Conservation (phyloP, 2,329 filamentous ascomycete species). For the Talaromyces sp. region DNA sequence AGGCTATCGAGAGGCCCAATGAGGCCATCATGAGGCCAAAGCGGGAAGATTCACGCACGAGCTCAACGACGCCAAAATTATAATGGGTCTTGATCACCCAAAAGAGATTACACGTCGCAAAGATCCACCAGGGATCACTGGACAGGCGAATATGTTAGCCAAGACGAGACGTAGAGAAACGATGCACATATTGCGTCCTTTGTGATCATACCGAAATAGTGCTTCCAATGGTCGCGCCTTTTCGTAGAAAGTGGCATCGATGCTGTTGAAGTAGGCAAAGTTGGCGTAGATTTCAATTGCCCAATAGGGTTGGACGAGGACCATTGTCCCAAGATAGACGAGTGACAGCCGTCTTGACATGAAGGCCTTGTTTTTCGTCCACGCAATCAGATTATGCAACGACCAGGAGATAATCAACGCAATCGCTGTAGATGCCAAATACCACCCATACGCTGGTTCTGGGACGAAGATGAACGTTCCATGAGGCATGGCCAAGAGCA, state of each 20-base stretch:
- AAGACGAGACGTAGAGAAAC: neutral
- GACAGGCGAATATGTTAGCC: slow-evolving; percentile 7
- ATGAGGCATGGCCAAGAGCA: slow-evolving; percentile 34
- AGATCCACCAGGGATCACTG: slow-evolving; percentile 68
- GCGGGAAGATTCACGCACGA: slow-evolving; percentile 60
- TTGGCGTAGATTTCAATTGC: slow-evolving; percentile 64
- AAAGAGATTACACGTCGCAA: slow-evolving; percentile 59
- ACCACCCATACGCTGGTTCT: slow-evolving; percentile 61
- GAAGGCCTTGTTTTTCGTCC: slow-evolving; percentile 66
- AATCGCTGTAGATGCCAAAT: slow-evolving; percentile 51
- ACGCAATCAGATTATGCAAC: slow-evolving; percentile 65
- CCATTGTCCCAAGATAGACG: slow-evolving; percentile 59
- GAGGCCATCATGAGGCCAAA: slow-evolving; percentile 62
- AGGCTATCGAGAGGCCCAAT: slow-evolving; percentile 61
- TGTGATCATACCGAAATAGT: slow-evolving; percentile 50
- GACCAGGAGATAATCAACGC: slow-evolving; percentile 62
- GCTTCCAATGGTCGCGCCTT: slow-evolving; percentile 60
- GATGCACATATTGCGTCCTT: slow-evolving; percentile 16
- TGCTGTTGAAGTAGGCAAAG: slow-evolving; percentile 62
- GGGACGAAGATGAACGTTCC: slow-evolving; percentile 61
- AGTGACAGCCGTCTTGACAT: slow-evolving; percentile 50
- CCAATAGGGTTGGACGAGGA: slow-evolving; percentile 63
- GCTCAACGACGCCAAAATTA: slow-evolving; percentile 57
- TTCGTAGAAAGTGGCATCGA: slow-evolving; percentile 51
- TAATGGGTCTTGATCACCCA: slow-evolving; percentile 64